Evolutionary conservation across 257 asterid genomes (phyloP).

Genomic region (Echites panduratus): DNA sequence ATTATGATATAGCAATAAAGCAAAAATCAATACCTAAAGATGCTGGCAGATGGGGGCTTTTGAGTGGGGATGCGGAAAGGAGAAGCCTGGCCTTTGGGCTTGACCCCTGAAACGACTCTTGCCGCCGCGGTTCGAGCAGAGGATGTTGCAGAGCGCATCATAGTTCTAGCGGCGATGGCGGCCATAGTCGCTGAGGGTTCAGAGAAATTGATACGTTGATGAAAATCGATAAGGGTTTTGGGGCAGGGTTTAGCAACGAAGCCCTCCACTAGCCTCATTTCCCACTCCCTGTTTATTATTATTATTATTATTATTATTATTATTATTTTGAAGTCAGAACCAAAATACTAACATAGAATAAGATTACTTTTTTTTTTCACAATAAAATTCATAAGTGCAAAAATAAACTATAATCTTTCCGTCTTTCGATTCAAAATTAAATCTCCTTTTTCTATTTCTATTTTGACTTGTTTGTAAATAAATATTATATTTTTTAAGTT

Average conservation of each 20-base stretch:
- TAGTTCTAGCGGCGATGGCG: constrained; percentile 63
- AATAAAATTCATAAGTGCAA: too few species aligned
- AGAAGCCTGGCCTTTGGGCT: constrained; percentile 41
- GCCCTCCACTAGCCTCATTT: neutral
- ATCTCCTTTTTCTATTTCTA: too few species aligned
- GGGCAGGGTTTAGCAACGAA: neutral
- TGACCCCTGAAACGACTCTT: constrained; percentile 38
- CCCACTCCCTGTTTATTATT: too few species aligned
- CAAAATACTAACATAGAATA: too few species aligned
- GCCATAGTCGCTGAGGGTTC: constrained; percentile 37
- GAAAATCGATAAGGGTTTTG: neutral
- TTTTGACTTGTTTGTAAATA: too few species aligned
- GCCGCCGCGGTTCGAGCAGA: constrained; percentile 47
- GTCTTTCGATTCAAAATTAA: too few species aligned
- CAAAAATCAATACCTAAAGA: constrained; percentile 49
- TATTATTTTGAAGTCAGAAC: too few species aligned
- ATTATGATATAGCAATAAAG: neutral
- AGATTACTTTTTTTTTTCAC: too few species aligned
- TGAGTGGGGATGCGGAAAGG: constrained; percentile 60
- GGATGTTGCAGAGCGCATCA: constrained; percentile 50
- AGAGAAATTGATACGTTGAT: neutral
- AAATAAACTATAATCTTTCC: too few species aligned
- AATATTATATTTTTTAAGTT: too few species aligned
- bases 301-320: too few species aligned
- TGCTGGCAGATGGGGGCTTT: constrained; percentile 59